Percentiles rank a stretch among this genome's conserved stretches.
These are phyloP conservation scores for Phytophthora sojae DNA, from an alignment of 352 stramenopile genomes.

Conservation along the genomic window DNA sequence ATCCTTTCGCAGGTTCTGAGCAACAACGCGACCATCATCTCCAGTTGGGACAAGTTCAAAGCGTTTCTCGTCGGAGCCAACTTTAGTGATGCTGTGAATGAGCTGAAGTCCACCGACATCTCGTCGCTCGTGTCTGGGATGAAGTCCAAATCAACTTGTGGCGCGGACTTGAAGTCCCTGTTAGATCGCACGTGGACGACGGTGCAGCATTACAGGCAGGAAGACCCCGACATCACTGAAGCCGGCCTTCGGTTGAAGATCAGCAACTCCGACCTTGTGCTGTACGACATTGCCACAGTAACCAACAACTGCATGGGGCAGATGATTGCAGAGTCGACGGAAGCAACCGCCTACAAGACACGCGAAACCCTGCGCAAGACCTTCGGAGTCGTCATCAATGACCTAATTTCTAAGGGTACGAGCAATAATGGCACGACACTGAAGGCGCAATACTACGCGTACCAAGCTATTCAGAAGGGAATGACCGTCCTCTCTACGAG, in stretches of 20 bases:
- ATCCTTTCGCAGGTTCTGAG: slow-evolving; percentile 21
- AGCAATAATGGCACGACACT: slow-evolving; percentile 39
- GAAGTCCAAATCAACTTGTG: slow-evolving; percentile 42
- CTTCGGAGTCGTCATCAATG: slow-evolving; percentile 48
- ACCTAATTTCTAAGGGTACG: slow-evolving; percentile 41
- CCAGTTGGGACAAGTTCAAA: slow-evolving; percentile 23
- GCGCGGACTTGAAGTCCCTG: slow-evolving; percentile 41
- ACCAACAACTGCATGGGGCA: slow-evolving; percentile 35
- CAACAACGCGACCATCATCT: slow-evolving; percentile 18
- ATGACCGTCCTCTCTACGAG: slow-evolving; percentile 43
- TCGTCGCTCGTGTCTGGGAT: slow-evolving; percentile 36
- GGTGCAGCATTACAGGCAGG: slow-evolving; percentile 40
- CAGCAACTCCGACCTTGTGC: slow-evolving; percentile 49
- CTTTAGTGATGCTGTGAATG: slow-evolving; percentile 14
- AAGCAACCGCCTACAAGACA: slow-evolving; percentile 10
- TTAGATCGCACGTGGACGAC: slow-evolving; percentile 44
- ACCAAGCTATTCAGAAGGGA: slow-evolving; percentile 42
- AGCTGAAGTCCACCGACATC: slow-evolving; percentile 28
- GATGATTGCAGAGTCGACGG: slow-evolving; percentile 15
- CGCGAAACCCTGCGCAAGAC: slow-evolving; percentile 54
- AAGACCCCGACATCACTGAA: slow-evolving; percentile 27
- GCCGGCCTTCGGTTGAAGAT: slow-evolving; percentile 44
- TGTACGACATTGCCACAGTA: slow-evolving; percentile 51
- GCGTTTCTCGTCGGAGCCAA: slow-evolving; percentile 15
- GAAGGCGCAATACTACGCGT: slow-evolving; percentile 37